Evolutionary conservation across 2,329 filamentous ascomycete genomes (phyloP), one percentile per base, ranked within the genome.

Genomic region (Lomentospora prolificans): DNA sequence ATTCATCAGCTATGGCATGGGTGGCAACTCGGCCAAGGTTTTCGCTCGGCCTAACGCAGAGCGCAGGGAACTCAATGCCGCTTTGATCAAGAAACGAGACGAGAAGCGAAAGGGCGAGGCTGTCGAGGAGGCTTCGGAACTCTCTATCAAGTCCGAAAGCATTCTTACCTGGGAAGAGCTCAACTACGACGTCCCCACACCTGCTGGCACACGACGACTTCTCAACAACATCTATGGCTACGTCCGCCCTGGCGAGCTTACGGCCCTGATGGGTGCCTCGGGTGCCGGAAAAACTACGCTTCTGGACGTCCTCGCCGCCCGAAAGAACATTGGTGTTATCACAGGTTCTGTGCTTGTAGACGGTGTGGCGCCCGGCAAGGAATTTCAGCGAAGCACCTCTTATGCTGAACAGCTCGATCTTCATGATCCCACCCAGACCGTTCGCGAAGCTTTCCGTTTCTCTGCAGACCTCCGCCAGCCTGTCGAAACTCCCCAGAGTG

Each of bases 211-310:
- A 3, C 74, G 79, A 8, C 75, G 77, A 3, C 74, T 85, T 4
- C 75, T 85, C 2, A 75, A 76, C 64, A 70, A 74, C 41, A 71
- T 82, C 1, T 79, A 72, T 56, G 90, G 85, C 2, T 92, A 85
- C 61, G 87, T 90, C 53, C 83, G 85, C 59, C 88, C 88, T 1
- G 88, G 89, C 33, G 81, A 86, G 62, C 75, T 92, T 8, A 91
- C 87, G 3, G 87, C 88, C 2, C 73, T 94, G 1, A 90, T 94
- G 86, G 89, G 89, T 39, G 84, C 85, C 5, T 90, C 86, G 4
- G 87, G 87, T n/a, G 90, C 89, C 3, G 90, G 90, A 51, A 95
- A 95, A 72, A 94, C 89, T 0, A 95, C 90, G 0, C 73, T 95
- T 0, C 74, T 95, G 2, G 88, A 95, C 63, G 87, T 92, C 1